Evolutionary conservation across 2,329 filamentous ascomycete species (phyloP).

Genomic region (Botrytis sinoallii): DNA sequence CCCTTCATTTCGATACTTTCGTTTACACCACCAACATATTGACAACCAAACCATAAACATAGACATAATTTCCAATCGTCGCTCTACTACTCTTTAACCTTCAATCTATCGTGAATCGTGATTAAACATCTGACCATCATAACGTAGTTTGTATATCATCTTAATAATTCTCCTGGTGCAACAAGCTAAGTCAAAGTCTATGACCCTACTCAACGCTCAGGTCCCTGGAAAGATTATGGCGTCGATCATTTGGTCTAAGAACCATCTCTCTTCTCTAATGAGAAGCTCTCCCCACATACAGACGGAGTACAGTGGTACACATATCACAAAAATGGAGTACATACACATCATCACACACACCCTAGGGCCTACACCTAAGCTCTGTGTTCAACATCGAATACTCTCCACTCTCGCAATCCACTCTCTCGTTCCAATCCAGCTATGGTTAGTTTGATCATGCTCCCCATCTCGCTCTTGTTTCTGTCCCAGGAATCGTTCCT

Average conservation of each 20-base stretch:
- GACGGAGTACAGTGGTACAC: neutral
- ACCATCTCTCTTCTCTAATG: neutral
- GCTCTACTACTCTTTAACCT: neutral
- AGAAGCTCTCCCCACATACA: conserved; percentile 6
- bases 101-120: neutral
- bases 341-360: conserved; percentile 11
- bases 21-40: neutral
- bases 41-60: neutral
- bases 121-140: neutral
- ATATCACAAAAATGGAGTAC: neutral
- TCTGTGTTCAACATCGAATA: neutral
- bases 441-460: conserved; percentile 3
- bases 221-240: conserved; percentile 1
- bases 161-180: neutral
- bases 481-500: conserved; percentile 1
- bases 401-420: neutral
- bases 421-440: neutral
- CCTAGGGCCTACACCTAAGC: neutral
- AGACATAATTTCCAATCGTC: neutral
- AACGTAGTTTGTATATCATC: neutral
- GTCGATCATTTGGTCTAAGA: conserved; percentile 6
- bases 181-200: neutral
- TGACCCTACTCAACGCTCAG: neutral
- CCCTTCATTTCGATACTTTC: conserved; percentile 1
- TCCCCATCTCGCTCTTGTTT: conserved; percentile 8